A percentile compares a stretch with the other conserved stretches of the same genome.
phyloP scores from a whole-genome alignment of 2,329 filamentous ascomycete species.

The Verruconis gallopava region DNA sequence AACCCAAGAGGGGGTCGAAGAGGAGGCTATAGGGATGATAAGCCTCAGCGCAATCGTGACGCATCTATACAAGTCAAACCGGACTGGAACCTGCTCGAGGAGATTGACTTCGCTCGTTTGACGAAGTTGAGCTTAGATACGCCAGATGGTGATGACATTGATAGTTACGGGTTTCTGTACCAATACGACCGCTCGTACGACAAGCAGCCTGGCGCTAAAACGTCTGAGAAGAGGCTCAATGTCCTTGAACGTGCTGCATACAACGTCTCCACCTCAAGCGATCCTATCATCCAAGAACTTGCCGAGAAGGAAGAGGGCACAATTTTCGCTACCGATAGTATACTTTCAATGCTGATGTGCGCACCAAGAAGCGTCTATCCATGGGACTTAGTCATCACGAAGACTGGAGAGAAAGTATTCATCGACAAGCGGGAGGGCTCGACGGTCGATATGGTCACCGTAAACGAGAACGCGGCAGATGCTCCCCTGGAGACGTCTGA shows the following conservation, averaged over 20 bases:
- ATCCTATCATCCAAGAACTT: slow-evolving; percentile 93
- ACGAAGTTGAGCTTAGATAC: slow-evolving; percentile 92
- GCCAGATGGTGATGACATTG: slow-evolving; percentile 87
- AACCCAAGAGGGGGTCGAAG: slow-evolving; percentile 66
- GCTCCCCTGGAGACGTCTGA: slow-evolving; percentile 84
- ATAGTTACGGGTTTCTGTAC: slow-evolving; percentile 94
- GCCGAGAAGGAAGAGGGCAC: slow-evolving; percentile 92
- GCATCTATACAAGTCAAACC: slow-evolving; percentile 92
- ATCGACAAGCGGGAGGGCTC: slow-evolving; percentile 97
- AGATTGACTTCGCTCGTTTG: slow-evolving; percentile 95
- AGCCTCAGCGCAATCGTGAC: slow-evolving; percentile 91
- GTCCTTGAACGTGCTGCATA: slow-evolving; percentile 90
- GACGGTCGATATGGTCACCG: slow-evolving; percentile 90
- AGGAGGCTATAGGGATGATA: slow-evolving; percentile 98
- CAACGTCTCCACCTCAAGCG: slow-evolving; percentile 93
- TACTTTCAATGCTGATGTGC: slow-evolving; percentile 99
- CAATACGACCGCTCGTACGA: slow-evolving; percentile 95
- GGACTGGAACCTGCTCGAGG: slow-evolving; percentile 90
- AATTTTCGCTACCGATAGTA: slow-evolving; percentile 93
- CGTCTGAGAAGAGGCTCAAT: slow-evolving; percentile 72
- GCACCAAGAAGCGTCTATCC: slow-evolving; percentile 91
- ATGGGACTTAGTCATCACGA: slow-evolving; percentile 92
- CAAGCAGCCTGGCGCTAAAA: slow-evolving; percentile 76
- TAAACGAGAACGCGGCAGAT: slow-evolving; percentile 97
- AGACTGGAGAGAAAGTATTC: slow-evolving; percentile 93